Conservation (phyloP, 257 asterid genomes). For the Salvia rosmarinus region DNA sequence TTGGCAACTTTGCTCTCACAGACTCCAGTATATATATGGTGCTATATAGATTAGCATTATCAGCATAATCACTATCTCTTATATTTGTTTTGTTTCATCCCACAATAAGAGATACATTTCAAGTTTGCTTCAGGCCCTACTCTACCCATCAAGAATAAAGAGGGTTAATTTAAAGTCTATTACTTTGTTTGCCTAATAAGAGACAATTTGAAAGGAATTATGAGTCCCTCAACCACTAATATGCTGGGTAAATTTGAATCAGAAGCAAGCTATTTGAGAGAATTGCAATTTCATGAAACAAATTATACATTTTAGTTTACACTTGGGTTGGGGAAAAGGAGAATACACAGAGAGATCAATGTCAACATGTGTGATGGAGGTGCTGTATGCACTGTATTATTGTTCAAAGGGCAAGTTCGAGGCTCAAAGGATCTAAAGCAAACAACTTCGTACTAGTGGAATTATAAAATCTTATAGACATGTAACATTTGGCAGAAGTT, state of each 20-base stretch:
- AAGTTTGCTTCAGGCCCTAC: neutral
- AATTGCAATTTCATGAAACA: neutral
- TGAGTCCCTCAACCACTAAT: neutral
- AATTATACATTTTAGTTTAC: no score
- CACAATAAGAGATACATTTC: neutral
- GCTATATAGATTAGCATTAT: neutral
- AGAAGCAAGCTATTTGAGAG: neutral
- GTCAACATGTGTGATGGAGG: no score
- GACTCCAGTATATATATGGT: no score
- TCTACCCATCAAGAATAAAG: no score
- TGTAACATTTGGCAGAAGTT: no score
- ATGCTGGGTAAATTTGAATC: neutral
- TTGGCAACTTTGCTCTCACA: neutral
- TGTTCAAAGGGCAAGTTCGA: no score
- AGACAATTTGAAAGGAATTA: neutral
- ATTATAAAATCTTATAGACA: no score
- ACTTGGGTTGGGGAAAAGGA: no score
- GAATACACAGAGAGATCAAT: no score
- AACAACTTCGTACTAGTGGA: no score
- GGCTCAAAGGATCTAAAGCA: no score
- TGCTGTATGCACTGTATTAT: no score
- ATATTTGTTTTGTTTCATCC: neutral
- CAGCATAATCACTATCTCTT: neutral
- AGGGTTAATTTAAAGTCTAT: neutral
- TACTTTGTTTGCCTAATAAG: neutral